These are phyloP conservation scores for sunflower (Helianthus annuus) DNA, from an alignment of 129 eudicot genomes.

Conservation along the genomic window DNA sequence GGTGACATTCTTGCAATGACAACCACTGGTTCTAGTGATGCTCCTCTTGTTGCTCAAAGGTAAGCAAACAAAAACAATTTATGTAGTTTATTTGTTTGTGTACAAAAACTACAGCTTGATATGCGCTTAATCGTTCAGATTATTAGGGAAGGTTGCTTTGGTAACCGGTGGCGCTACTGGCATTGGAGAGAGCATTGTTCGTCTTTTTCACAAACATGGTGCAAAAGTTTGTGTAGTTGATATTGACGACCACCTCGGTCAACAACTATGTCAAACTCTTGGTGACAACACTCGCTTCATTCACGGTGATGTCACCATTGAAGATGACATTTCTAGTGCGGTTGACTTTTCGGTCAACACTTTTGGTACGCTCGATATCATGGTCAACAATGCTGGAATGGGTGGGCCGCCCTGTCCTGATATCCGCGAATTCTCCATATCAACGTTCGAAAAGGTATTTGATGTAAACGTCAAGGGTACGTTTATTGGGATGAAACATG, in stretches of 20 bases:
- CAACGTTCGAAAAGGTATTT: constrained; percentile 62
- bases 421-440: constrained; percentile 57
- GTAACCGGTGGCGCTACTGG: constrained; percentile 96
- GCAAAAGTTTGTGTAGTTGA: constrained; percentile 81
- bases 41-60: constrained; percentile 44
- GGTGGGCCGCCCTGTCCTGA: constrained; percentile 73
- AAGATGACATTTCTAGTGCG: constrained; percentile 58
- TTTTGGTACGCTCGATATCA: constrained; percentile 76
- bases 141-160: constrained; percentile 80
- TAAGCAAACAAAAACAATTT: constrained; percentile 21
- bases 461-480: constrained; percentile 80
- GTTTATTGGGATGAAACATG: constrained; percentile 92
- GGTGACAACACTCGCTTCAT: constrained; percentile 47
- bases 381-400: constrained; percentile 88
- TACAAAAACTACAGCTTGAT: neutral
- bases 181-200: constrained; percentile 90
- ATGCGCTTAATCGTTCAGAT: constrained; percentile 43
- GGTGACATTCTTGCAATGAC: constrained; percentile 28
- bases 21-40: constrained; percentile 24
- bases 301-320: constrained; percentile 75
- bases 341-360: constrained; percentile 64
- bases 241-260: constrained; percentile 64
- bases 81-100: neutral
- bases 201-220: constrained; percentile 77
- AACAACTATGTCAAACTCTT: constrained; percentile 45